These are phyloP conservation scores for Tetrapyrgos nigripes DNA, from an alignment of 1,284 basidiomycete genomes.

Conservation along the genomic window DNA sequence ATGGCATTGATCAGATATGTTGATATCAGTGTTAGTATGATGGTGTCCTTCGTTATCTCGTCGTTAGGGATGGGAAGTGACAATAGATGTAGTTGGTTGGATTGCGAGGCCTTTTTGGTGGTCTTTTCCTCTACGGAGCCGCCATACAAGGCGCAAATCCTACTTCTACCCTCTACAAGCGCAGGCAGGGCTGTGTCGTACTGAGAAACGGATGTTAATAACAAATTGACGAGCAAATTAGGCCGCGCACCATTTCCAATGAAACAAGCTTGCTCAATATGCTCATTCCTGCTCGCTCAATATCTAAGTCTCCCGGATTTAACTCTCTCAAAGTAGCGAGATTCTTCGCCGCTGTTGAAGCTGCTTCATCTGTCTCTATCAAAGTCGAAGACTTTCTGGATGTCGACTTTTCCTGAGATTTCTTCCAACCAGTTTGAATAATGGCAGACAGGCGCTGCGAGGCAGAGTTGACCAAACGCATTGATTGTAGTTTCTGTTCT, in stretches of 20 bases:
- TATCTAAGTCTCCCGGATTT: conserved; percentile 57
- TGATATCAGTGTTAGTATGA: conserved; percentile 59
- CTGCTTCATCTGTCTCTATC: conserved; percentile 34
- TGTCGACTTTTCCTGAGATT: conserved; percentile 29
- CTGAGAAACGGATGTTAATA: conserved; percentile 38
- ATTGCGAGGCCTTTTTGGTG: conserved; percentile 3
- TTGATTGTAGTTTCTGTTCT: conserved; percentile 43
- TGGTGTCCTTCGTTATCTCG: conserved; percentile 37
- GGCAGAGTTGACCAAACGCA: conserved; percentile 67
- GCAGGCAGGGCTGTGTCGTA: conserved; percentile 53
- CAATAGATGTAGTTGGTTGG: conserved; percentile 42
- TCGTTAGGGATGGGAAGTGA: conserved; percentile 49
- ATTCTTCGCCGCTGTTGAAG: conserved; percentile 45
- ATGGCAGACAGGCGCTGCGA: conserved; percentile 61
- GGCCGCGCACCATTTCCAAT: conserved; percentile 64
- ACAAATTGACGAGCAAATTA: conserved; percentile 2
- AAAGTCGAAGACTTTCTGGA: conserved; percentile 30
- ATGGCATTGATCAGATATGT: conserved; percentile 63
- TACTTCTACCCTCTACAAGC: conserved; percentile 51
- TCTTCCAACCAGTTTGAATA: conserved; percentile 66
- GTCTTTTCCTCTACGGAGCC: not conserved
- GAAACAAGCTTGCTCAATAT: conserved; percentile 67
- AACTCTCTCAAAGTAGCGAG: conserved; percentile 53
- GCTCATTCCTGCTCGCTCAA: conserved; percentile 74
- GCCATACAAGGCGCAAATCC: conserved; percentile 41